Evolutionary conservation across 768 basidiomycete species (phyloP), one percentile per base, ranked within the genome.

Genomic region (Sporobolomyces phaffii): DNA sequence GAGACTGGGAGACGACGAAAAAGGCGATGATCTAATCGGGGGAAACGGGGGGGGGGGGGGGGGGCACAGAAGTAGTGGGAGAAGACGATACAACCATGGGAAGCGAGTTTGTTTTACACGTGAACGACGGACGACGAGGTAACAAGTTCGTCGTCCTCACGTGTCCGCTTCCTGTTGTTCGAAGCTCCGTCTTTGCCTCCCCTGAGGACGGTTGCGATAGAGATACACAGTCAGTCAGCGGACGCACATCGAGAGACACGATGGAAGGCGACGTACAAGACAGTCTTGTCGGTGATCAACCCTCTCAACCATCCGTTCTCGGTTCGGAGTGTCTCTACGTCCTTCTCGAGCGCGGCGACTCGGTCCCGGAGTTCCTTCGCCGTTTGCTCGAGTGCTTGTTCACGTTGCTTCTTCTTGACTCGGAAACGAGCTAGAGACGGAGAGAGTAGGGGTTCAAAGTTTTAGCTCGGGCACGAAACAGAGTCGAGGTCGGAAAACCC

Each of bases 241-340:
- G 44, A 13, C 17, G 6, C 5, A 4, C 5, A 14, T 36, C 3
- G 26, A 10, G 18, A 29, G 13, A 20, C 26, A 11, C 13, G 20
- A 20, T 22, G 11, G 18, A 31, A 90, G 88, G 33, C 89, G 88
- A 64, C 62, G 45, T 22, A 52, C 58, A 56, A 38, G 53, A 61
- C 38, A 11, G 50, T 45, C 62, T 73, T 74, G 48, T 65, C 72
- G n/a, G 92, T 89, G 9, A 94, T 89, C 18, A 94, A 79, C 0
- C 90, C 89, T 79, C 91, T 89, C 71, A 94, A 77, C 90, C 91
- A 94, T 2, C 88, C 88, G 74, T 96, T 96, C 80, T 96, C 91
- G 64, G 89, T 82, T 52, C 90, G 81, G 54, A 93, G 81, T 0
- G 84, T 85, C 77, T 94, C 91, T 77, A 92, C 92, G 78, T 94